These are phyloP conservation scores for Acarospora socialis DNA, from an alignment of 2,329 filamentous ascomycete species.

Conservation along the genomic window DNA sequence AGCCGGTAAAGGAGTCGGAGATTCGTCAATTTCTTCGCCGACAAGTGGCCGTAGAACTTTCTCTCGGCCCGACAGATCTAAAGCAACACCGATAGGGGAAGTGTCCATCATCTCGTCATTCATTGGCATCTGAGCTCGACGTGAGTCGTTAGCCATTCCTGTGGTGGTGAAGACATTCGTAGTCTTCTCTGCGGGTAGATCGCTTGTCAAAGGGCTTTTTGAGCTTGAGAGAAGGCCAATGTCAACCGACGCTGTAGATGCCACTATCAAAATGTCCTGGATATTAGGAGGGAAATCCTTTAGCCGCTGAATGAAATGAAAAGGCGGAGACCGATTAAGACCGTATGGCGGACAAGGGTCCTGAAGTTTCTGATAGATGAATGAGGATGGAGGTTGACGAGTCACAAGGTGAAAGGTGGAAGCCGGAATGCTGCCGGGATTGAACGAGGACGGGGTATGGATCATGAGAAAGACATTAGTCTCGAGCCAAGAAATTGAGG, in stretches of 20 bases:
- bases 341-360: conserved; percentile 64
- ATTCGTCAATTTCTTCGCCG: conserved; percentile 64
- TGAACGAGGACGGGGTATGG: conserved; percentile 52
- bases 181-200: conserved; percentile 44
- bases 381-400: conserved; percentile 45
- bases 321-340: conserved; percentile 49
- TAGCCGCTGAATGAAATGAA: conserved; percentile 65
- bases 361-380: conserved; percentile 58
- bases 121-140: conserved; percentile 56
- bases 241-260: conserved; percentile 67
- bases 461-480: conserved; percentile 72
- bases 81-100: conserved; percentile 58
- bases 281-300: conserved; percentile 68
- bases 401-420: conserved; percentile 71
- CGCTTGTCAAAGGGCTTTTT: conserved; percentile 48
- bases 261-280: conserved; percentile 66
- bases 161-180: conserved; percentile 60
- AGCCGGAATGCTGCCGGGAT: conserved; percentile 37
- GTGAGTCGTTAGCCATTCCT: conserved; percentile 57
- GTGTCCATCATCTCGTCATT: conserved; percentile 53
- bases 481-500: conserved; percentile 74
- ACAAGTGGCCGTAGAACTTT: conserved; percentile 66
- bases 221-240: conserved; percentile 66
- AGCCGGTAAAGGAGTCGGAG: conserved; percentile 65
- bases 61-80: conserved; percentile 75